Conservation (phyloP, 2,329 filamentous ascomycete genomes). For the Nigrospora oryzae region DNA sequence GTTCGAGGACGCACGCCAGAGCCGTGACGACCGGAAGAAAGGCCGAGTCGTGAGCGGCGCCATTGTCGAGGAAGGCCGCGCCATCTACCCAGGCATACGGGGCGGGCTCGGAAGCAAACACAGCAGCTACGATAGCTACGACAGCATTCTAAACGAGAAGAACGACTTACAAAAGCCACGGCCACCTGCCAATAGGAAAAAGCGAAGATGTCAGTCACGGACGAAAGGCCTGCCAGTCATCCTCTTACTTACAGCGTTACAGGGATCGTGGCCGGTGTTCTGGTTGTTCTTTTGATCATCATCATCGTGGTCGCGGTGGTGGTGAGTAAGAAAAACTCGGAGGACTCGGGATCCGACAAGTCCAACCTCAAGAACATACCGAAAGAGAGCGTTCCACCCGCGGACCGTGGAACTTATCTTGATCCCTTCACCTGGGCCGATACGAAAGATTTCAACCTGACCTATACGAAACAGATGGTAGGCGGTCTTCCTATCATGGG, state of each 20-base stretch:
- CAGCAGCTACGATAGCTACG: constrained; percentile 40
- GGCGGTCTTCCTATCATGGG: constrained; percentile 90
- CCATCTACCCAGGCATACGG: constrained; percentile 25
- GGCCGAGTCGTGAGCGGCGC: constrained; percentile 62
- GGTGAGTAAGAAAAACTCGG: constrained; percentile 53
- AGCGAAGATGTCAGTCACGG: constrained; percentile 48
- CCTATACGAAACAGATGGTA: constrained; percentile 78
- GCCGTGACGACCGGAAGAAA: constrained; percentile 34
- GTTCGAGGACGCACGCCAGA: constrained; percentile 23
- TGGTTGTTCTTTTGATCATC: constrained; percentile 51
- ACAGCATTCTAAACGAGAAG: constrained; percentile 42
- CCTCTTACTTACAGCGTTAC: constrained; percentile 15
- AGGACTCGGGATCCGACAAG: constrained; percentile 20
- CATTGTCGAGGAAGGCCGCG: constrained; percentile 58
- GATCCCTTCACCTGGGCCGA: constrained; percentile 92
- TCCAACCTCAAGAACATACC: constrained; percentile 44
- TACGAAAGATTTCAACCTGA: constrained; percentile 86
- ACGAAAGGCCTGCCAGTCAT: neutral
- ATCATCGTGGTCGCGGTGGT: constrained; percentile 61
- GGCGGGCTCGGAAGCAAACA: constrained; percentile 27
- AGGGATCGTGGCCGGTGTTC: constrained; percentile 49
- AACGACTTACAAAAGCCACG: constrained; percentile 28
- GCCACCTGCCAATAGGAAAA: constrained; percentile 40
- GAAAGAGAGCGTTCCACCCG: constrained; percentile 49
- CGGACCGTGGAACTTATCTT: constrained; percentile 65